A percentile compares a stretch with the other conserved stretches of the same genome.
Evolutionary conservation across 2,329 filamentous ascomycete genomes (phyloP).

Genomic region (Colletotrichum cuscutae): DNA sequence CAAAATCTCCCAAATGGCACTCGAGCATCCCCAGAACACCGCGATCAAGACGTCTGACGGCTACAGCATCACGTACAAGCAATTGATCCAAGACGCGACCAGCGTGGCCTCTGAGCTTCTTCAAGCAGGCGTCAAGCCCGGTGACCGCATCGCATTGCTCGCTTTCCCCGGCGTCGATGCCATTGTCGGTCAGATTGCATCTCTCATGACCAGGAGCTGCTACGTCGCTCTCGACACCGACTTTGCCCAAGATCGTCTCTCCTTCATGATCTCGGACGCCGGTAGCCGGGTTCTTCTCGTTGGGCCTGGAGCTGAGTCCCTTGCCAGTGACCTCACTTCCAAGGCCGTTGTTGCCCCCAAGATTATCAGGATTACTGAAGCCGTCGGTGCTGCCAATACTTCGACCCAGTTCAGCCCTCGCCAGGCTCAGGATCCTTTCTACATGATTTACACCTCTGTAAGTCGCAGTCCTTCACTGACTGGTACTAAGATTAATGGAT

Average conservation of each 20-base stretch:
- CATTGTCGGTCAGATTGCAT: slow-evolving; percentile 38
- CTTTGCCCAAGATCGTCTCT: slow-evolving; percentile 39
- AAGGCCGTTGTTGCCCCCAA: not conserved
- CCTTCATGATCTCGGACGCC: slow-evolving; percentile 40
- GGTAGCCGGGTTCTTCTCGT: slow-evolving; percentile 20
- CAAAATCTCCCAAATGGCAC: slow-evolving; percentile 37
- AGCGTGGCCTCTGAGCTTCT: slow-evolving; percentile 37
- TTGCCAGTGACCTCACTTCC: not conserved
- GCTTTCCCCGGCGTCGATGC: slow-evolving; percentile 38
- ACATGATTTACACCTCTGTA: not conserved
- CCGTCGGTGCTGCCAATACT: not conserved
- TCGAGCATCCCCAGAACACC: slow-evolving; percentile 37
- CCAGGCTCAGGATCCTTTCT: not conserved
- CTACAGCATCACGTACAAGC: slow-evolving; percentile 38
- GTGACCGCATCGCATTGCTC: not conserved
- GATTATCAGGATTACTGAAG: not conserved
- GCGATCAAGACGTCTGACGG: slow-evolving; percentile 41
- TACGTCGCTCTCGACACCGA: slow-evolving; percentile 41
- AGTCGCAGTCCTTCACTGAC: not conserved
- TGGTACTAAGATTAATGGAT: not conserved
- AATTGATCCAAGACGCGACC: slow-evolving; percentile 38
- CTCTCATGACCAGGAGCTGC: slow-evolving; percentile 38
- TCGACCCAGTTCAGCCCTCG: not conserved
- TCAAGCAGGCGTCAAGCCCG: not conserved
- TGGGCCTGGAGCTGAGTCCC: not conserved